These are phyloP conservation scores for Terana coerulea DNA, from an alignment of 768 basidiomycete genomes.

Conservation along the genomic window DNA sequence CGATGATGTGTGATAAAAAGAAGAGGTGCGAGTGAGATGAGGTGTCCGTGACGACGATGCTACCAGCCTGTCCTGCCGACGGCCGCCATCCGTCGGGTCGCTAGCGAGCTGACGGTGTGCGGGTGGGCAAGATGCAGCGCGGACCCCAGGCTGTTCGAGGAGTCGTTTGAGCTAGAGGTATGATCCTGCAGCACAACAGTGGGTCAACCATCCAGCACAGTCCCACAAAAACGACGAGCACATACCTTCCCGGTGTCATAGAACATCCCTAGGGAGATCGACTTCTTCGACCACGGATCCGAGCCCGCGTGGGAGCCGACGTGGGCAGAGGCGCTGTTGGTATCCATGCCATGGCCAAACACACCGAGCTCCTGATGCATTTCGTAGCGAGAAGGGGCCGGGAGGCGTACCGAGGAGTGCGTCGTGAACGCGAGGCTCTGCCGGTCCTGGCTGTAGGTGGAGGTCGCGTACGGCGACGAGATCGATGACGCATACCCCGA, in stretches of 20 bases:
- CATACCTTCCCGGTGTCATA: neutral
- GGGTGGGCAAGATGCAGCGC: neutral
- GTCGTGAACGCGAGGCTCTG: constrained; percentile 1
- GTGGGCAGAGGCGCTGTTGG: neutral
- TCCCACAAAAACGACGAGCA: neutral
- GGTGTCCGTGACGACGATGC: too few relatives aligned
- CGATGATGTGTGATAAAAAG: too few relatives aligned
- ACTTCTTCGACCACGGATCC: neutral
- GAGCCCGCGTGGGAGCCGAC: neutral
- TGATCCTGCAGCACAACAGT: too few relatives aligned
- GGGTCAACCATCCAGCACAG: neutral
- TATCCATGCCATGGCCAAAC: neutral
- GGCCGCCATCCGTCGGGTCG: neutral
- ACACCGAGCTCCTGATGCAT: neutral
- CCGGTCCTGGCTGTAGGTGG: neutral
- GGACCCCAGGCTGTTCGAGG: neutral
- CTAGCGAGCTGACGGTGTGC: neutral
- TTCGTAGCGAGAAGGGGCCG: neutral
- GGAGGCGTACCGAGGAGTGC: neutral
- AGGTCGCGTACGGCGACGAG: neutral
- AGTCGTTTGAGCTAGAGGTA: neutral
- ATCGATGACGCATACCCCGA: neutral
- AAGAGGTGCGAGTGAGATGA: too few relatives aligned
- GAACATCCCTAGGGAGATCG: neutral
- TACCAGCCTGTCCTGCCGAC: too few relatives aligned